Conservation (phyloP, 225 moss, liverwort and hornwort species). For the Antitrichia curtipendula region DNA sequence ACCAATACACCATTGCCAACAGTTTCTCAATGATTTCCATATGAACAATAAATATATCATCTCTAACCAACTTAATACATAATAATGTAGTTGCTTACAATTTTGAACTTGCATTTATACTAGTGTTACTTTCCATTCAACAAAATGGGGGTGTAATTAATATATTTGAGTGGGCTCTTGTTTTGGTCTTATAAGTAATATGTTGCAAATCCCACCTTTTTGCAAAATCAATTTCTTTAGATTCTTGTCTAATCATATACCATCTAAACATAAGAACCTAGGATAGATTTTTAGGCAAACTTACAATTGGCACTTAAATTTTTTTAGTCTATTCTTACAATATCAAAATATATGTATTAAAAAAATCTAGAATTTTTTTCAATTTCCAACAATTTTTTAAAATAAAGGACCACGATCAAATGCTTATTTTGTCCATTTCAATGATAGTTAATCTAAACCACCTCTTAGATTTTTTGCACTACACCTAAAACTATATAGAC, state of each 20-base stretch:
- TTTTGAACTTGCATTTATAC: neutral
- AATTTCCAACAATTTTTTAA: too few species aligned
- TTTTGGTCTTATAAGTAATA: neutral
- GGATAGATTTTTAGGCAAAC: neutral
- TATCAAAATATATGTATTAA: neutral
- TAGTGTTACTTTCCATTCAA: neutral
- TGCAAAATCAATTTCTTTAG: neutral
- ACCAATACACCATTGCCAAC: neutral
- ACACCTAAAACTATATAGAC: neutral
- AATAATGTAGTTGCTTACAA: rapidly evolving
- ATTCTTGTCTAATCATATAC: neutral
- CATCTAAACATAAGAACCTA: neutral
- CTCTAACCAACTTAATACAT: rapidly evolving
- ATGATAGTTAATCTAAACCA: neutral
- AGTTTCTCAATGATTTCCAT: neutral
- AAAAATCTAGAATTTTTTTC: neutral
- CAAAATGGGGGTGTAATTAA: neutral
- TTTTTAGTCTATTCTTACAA: neutral
- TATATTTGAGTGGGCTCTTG: neutral
- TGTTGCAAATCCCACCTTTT: neutral
- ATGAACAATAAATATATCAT: neutral
- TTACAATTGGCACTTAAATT: too few species aligned
- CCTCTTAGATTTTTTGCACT: neutral
- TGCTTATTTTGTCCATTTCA: neutral
- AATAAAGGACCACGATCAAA: neutral